Conservation (phyloP, 176 grass and related monocot genomes). For the bread wheat (Triticum aestivum) region DNA sequence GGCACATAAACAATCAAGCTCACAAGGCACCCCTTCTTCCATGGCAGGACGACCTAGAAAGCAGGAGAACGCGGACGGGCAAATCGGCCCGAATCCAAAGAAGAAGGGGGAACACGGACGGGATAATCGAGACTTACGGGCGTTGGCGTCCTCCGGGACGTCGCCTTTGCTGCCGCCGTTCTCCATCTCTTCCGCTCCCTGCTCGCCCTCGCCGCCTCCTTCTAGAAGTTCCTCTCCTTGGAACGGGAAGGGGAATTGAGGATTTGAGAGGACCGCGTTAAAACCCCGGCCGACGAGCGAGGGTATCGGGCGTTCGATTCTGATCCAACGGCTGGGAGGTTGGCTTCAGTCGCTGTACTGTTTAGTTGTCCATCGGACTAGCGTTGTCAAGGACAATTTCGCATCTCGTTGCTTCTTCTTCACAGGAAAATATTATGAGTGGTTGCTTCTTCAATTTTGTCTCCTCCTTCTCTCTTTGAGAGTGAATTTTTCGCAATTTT, state of each 20-base stretch:
- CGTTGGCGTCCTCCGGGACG: constrained; percentile 78
- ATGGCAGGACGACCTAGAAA: not conserved
- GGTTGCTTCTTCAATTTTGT: no score
- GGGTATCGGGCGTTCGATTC: not conserved
- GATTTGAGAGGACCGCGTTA: not conserved
- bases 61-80: not conserved
- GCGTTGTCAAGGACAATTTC: not conserved
- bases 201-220: not conserved
- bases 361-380: not conserved
- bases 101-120: not conserved
- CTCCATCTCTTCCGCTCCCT: constrained; percentile 20
- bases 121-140: constrained; percentile 45
- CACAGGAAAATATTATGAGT: not conserved
- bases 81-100: constrained; percentile 5
- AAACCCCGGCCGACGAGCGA: not conserved
- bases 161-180: constrained; percentile 42
- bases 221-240: not conserved
- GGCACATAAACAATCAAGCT: not conserved
- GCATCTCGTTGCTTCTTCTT: not conserved
- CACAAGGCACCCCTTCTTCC: not conserved
- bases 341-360: not conserved
- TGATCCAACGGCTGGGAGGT: not conserved
- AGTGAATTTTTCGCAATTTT: no score
- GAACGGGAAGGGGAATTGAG: not conserved
- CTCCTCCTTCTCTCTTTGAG: no score